Evolutionary conservation across 345 rosid species (phyloP).

Genomic region (Lepidium africanum): DNA sequence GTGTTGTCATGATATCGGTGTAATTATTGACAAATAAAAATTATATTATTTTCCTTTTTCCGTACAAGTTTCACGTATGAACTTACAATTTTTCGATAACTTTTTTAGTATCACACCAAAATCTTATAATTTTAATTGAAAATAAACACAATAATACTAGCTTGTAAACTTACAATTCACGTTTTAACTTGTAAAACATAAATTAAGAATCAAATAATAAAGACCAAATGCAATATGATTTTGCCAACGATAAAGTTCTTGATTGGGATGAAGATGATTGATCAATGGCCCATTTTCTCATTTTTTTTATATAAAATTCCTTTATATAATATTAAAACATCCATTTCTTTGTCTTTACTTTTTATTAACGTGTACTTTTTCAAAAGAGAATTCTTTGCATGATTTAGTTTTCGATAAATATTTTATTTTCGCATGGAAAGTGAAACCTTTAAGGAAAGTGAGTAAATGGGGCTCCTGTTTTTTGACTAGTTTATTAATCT

Average conservation of each 20-base stretch:
- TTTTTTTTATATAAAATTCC: not conserved
- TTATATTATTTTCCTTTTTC: not conserved
- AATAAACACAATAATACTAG: not conserved
- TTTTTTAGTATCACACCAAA: not conserved
- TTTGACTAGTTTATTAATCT: not conserved
- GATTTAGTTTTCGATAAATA: not conserved
- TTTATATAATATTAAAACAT: not conserved
- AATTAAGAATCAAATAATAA: not conserved
- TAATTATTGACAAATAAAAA: too few relatives aligned
- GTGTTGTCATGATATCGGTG: too few relatives aligned
- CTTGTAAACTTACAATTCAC: not conserved
- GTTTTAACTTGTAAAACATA: not conserved
- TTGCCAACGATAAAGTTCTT: constrained; percentile 12
- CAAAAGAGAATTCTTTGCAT: constrained; percentile 1
- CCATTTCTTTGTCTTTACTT: not conserved
- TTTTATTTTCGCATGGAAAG: not conserved
- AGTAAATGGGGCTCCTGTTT: constrained; percentile 15
- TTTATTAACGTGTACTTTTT: not conserved
- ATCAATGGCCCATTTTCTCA: constrained; percentile 14
- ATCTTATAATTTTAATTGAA: not conserved
- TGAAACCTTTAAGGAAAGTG: constrained; percentile 20
- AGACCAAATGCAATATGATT: not conserved
- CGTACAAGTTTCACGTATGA: not conserved
- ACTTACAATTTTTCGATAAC: not conserved
- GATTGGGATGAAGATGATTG: constrained; percentile 21